These are phyloP conservation scores for Lepidium sativum DNA, from an alignment of 345 rosid genomes.

Conservation along the genomic window DNA sequence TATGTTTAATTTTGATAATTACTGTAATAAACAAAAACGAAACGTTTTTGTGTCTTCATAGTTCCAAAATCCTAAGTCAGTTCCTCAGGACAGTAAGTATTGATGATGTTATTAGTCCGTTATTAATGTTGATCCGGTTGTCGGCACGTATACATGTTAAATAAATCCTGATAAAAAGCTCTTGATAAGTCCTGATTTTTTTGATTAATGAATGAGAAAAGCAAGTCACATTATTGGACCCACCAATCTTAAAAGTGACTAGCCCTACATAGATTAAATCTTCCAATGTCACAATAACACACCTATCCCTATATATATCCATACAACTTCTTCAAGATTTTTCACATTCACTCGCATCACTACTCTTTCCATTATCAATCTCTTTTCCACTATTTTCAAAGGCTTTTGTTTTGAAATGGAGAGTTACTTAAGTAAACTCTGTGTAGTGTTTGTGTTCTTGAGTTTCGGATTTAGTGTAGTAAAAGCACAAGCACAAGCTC, in stretches of 20 bases:
- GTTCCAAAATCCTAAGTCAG: too few relatives aligned
- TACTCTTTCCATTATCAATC: neutral
- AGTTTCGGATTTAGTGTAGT: slow-evolving; percentile 8
- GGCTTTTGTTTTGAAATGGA: slow-evolving; percentile 15
- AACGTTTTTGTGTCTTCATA: neutral
- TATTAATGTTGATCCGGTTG: neutral
- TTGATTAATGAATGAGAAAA: neutral
- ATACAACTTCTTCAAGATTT: slow-evolving; percentile 1
- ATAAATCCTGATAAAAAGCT: neutral
- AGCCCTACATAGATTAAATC: neutral
- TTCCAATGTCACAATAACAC: neutral
- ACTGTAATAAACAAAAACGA: neutral
- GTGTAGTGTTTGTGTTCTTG: slow-evolving; percentile 21
- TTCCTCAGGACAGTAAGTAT: neutral
- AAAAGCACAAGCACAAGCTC: slow-evolving; percentile 24
- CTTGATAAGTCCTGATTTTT: slow-evolving; percentile 1
- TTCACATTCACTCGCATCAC: slow-evolving; percentile 14
- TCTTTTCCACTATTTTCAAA: neutral
- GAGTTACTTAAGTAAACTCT: slow-evolving; percentile 16
- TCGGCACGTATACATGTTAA: neutral
- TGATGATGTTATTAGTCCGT: neutral
- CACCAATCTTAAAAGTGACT: slow-evolving; percentile 12
- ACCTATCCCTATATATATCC: slow-evolving; percentile 7
- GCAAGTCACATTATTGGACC: neutral
- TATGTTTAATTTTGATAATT: neutral